phyloP scores from a whole-genome alignment of 148 eudicot genomes.

The Rhododendron williamsianum region DNA sequence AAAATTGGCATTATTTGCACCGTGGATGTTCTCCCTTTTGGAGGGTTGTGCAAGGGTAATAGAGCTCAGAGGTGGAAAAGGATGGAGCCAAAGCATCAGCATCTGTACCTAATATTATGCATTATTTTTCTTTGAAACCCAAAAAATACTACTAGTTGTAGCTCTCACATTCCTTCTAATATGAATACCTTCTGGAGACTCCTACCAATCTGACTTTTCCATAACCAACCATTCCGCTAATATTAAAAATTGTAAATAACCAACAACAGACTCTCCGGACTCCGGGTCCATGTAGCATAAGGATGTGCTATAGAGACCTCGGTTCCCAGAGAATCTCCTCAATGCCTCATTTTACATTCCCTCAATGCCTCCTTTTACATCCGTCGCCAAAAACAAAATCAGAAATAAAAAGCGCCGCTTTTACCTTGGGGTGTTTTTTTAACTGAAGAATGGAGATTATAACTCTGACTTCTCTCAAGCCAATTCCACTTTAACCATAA shows the following conservation, averaged over 20 bases:
- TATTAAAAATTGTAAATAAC: neutral
- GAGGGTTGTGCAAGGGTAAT: too few relatives aligned
- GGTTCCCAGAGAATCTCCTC: too few relatives aligned
- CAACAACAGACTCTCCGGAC: neutral
- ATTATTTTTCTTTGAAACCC: neutral
- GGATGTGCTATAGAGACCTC: too few relatives aligned
- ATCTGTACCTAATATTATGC: constrained; percentile 5
- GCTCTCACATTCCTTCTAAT: neutral
- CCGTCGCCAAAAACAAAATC: neutral
- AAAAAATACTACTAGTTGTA: neutral
- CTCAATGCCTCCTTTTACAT: neutral
- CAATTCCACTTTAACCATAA: neutral
- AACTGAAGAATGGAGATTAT: neutral
- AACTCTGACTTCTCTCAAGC: neutral
- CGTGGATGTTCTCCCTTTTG: too few relatives aligned
- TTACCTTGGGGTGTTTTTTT: neutral
- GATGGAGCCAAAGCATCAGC: neutral
- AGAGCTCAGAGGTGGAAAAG: too few relatives aligned
- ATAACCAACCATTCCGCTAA: neutral
- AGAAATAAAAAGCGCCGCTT: neutral
- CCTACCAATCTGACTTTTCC: neutral
- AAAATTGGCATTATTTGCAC: too few relatives aligned
- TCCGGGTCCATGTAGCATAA: too few relatives aligned
- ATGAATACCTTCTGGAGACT: neutral
- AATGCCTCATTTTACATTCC: too few relatives aligned